Evolutionary conservation across 257 asterid genomes (phyloP).

Genomic region (Solanum neorickii): DNA sequence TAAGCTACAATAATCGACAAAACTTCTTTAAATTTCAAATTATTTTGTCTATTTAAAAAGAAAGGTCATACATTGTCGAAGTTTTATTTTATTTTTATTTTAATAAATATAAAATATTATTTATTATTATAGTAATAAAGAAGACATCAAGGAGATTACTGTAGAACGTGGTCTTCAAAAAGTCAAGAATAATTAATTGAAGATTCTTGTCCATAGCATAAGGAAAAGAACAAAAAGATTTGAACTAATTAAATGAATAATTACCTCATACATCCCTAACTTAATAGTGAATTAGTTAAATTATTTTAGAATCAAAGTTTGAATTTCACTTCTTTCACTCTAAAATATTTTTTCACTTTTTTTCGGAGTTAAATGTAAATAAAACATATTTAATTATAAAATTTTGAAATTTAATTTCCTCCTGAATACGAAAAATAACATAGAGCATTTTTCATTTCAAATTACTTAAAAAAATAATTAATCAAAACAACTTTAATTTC

Average conservation of each 20-base stretch:
- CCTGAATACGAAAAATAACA: too few species aligned
- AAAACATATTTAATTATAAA: too few species aligned
- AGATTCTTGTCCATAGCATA: not conserved
- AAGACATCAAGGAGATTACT: not conserved
- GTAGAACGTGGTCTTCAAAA: not conserved
- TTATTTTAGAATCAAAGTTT: too few species aligned
- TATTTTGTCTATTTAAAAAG: not conserved
- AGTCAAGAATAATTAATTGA: not conserved
- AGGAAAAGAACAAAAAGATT: not conserved
- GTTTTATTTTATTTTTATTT: not conserved
- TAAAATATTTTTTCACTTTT: too few species aligned
- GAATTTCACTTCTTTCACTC: not conserved
- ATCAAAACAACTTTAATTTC: too few species aligned
- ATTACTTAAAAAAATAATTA: too few species aligned
- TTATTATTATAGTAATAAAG: not conserved
- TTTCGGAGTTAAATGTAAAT: too few species aligned
- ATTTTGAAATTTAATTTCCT: too few species aligned
- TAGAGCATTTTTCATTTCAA: too few species aligned
- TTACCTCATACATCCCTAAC: not conserved
- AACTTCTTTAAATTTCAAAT: not conserved
- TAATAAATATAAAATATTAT: not conserved
- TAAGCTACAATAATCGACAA: not conserved
- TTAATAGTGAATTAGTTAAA: not conserved
- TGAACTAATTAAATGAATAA: not conserved
- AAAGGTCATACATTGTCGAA: not conserved